Evolutionary conservation across 139 green algal genomes (phyloP).

Genomic region (Ettlia oleoabundans): DNA sequence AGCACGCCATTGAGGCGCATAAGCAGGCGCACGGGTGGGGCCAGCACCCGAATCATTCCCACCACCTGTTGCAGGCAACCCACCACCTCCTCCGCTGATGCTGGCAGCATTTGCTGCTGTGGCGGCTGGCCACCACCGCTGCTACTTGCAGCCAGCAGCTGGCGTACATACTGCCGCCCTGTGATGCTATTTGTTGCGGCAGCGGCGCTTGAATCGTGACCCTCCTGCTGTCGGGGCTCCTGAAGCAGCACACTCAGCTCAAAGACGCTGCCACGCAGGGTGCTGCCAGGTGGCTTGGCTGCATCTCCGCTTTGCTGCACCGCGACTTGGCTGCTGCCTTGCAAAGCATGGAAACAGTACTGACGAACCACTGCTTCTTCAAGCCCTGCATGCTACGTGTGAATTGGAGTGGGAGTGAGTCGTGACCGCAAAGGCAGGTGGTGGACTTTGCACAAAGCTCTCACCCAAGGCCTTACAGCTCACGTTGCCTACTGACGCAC

Average conservation of each 20-base stretch:
- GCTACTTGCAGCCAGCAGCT: neutral
- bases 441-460: too few relatives aligned
- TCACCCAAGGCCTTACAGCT: too few relatives aligned
- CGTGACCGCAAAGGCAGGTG: neutral
- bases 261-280: slow-evolving; percentile 9
- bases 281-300: slow-evolving; percentile 10
- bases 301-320: neutral
- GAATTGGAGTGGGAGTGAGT: neutral
- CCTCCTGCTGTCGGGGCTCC: neutral
- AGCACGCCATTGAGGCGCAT: slow-evolving; percentile 12
- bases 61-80: slow-evolving; percentile 21
- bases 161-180: too few relatives aligned
- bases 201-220: too few relatives aligned
- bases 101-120: neutral
- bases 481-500: too few relatives aligned
- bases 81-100: slow-evolving; percentile 1
- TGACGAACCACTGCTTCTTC: slow-evolving; percentile 13
- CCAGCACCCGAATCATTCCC: slow-evolving; percentile 32
- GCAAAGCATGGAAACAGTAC: neutral
- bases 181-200: too few relatives aligned
- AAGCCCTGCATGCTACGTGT: neutral
- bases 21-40: slow-evolving; percentile 14
- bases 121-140: neutral
- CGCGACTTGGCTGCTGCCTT: neutral
- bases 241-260: neutral